Conservation (phyloP, 139 green algal species). For the Penium margaritaceum region DNA sequence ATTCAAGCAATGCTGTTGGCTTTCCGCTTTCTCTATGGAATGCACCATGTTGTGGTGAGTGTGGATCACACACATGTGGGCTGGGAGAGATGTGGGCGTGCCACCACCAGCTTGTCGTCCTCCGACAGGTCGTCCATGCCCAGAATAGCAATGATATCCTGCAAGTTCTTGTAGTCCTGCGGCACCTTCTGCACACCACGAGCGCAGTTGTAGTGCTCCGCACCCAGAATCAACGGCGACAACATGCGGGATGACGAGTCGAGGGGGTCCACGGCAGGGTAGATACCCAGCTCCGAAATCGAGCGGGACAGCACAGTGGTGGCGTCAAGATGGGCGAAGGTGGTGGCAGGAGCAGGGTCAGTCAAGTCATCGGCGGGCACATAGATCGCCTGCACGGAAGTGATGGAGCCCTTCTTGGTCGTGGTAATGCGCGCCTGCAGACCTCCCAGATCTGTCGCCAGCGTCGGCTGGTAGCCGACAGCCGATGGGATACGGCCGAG, state of each 20-base stretch:
- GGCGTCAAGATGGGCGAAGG: constrained; percentile 44
- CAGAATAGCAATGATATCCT: constrained; percentile 99
- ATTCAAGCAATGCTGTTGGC: too few species aligned
- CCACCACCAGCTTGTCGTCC: constrained; percentile 97
- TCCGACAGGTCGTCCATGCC: constrained; percentile 98
- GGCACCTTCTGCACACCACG: constrained; percentile 95
- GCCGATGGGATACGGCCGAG: constrained; percentile 95
- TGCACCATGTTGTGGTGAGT: too few species aligned
- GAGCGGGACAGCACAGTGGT: constrained; percentile 76
- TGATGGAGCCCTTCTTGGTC: constrained; percentile 96
- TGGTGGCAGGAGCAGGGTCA: constrained; percentile 45
- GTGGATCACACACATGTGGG: too few species aligned
- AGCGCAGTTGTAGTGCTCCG: constrained; percentile 89
- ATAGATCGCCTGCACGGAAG: constrained; percentile 75
- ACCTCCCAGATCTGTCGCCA: constrained; percentile 92
- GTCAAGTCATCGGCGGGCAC: constrained; percentile 47
- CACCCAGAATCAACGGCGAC: constrained; percentile 80
- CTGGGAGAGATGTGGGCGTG: too few species aligned
- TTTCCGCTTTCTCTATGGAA: too few species aligned
- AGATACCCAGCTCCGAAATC: constrained; percentile 99
- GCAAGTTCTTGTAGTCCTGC: constrained; percentile 65
- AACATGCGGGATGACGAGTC: constrained; percentile 98
- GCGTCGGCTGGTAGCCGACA: constrained; percentile 96
- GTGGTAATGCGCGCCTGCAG: constrained; percentile 98
- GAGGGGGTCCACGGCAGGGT: constrained; percentile 96